phyloP scores from a whole-genome alignment of 2,329 filamentous ascomycete species.

The Diaporthe citri region DNA sequence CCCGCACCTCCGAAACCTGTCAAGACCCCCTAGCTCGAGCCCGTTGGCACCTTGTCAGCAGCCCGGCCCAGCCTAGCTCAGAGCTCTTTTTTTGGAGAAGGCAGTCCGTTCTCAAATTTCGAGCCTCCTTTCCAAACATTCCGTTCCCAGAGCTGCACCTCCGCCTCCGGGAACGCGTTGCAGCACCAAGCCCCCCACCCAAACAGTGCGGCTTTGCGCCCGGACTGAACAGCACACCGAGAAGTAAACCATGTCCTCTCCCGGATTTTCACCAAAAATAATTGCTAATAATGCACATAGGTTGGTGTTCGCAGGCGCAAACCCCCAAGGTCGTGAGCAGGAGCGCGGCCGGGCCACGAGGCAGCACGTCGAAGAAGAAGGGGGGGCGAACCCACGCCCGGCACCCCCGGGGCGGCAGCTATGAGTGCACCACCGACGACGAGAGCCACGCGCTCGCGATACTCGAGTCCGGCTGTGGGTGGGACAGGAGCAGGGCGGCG shows the following conservation, averaged over 20 bases:
- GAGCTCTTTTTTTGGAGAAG: slow-evolving; percentile 24
- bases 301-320: slow-evolving; percentile 29
- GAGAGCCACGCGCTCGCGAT: slow-evolving; percentile 67
- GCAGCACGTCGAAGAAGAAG: slow-evolving; percentile 37
- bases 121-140: slow-evolving; percentile 35
- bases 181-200: slow-evolving; percentile 28
- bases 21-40: slow-evolving; percentile 28
- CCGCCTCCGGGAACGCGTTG: slow-evolving; percentile 35
- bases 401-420: slow-evolving; percentile 40
- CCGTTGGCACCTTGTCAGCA: slow-evolving; percentile 31
- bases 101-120: slow-evolving; percentile 32
- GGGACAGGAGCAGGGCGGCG: slow-evolving; percentile 46
- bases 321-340: slow-evolving; percentile 23
- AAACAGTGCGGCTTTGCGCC: slow-evolving; percentile 32
- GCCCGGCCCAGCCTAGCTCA: slow-evolving; percentile 17
- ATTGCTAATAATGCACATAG: slow-evolving; percentile 25
- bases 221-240: slow-evolving; percentile 19
- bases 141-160: slow-evolving; percentile 34
- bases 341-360: slow-evolving; percentile 30
- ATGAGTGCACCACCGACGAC: slow-evolving; percentile 52
- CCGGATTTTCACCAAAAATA: background rate
- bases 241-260: background rate
- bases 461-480: slow-evolving; percentile 61
- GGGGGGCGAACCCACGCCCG: slow-evolving; percentile 42
- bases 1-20: slow-evolving; percentile 33